These are phyloP conservation scores for rapeseed (Brassica napus) DNA, from an alignment of 345 rosid genomes.

Conservation along the genomic window Da-Ae NC_063452.1:896501-897000, in stretches of 20 bases:
- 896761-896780: constrained; percentile 53
- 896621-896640: constrained; percentile 80
- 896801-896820: constrained; percentile 35
- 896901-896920: constrained; percentile 36
- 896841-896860: constrained; percentile 5
- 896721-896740: constrained; percentile 71
- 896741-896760: constrained; percentile 62
- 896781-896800: constrained; percentile 44
- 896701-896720: constrained; percentile 61
- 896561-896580: neutral
- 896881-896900: constrained; percentile 35
- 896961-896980: neutral
- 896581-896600: constrained; percentile 74
- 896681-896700: constrained; percentile 76
- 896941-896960: neutral
- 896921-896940: neutral
- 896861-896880: constrained; percentile 23
- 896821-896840: constrained; percentile 29
- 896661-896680: constrained; percentile 74
- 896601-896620: constrained; percentile 69
- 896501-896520: neutral
- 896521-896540: neutral
- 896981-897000: neutral
- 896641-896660: constrained; percentile 76
- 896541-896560: neutral